Evolutionary conservation across 2,329 filamentous ascomycete species (phyloP), one percentile per base, ranked within the genome.

Genomic region (Ascochyta pisi): DNA sequence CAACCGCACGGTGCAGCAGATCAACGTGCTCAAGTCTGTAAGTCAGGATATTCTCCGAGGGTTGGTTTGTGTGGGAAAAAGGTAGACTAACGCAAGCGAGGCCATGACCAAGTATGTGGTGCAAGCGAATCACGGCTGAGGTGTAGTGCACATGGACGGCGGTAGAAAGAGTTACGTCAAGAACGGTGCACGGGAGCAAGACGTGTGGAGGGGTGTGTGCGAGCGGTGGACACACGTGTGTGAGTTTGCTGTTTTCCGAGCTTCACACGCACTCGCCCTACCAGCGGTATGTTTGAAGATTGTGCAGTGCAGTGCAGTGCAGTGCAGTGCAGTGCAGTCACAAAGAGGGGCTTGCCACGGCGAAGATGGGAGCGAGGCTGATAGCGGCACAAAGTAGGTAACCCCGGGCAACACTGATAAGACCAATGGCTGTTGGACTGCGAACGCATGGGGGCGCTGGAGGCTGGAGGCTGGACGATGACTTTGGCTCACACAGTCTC

Each of bases 1-100:
- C 77, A 81, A 89, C 65, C 90, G 93, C 69, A 93, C 92, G 1
- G 85, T 88, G 66, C 86, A 90, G 73, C 88, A 91, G 71, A 84
- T 96, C 53, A 83, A 87, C 37, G 78, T 84, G 60, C 74, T 88
- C 55, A 86, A 84, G 66, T 74, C 74, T 53, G 81, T 82, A 70
- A 71, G 79, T 76, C 35, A 54, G 49, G 44, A 61, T 48, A 55
- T 49, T 56, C 43, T 53, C 56, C 52, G 39, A 54, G 50, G 52
- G 52, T 9, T 19, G 19, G 19, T 19, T 19, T 50, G 63, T 63
- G 63, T 61, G 57, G 54, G 16, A 43, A 48, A 45, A 43, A 50
- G 39, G 49, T 52, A 57, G 48, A 48, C 54, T 57, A 53, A 57
- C 49, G 31, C 44, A 52, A 52, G 54, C 49, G 48, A 57, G 76